Percentiles rank a stretch among this genome's conserved stretches.
Conservation (phyloP, 352 stramenopile species). For the Salisapilia sapeloensis region DNA sequence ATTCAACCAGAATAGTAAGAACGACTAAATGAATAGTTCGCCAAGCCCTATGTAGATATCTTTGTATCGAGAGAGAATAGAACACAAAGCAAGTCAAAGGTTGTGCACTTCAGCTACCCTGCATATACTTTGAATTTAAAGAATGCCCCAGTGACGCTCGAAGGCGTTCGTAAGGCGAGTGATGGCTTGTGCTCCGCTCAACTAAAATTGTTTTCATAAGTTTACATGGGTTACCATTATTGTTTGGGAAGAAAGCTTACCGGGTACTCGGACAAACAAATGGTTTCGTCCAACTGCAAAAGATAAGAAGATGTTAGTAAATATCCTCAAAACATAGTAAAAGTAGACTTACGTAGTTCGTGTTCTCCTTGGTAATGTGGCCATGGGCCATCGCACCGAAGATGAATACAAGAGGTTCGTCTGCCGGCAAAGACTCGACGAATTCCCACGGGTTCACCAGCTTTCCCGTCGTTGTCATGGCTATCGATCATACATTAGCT, state of each 20-base stretch:
- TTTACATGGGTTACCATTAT: background rate
- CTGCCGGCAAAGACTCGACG: slow-evolving; percentile 80
- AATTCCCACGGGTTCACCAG: slow-evolving; percentile 93
- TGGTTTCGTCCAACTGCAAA: slow-evolving; percentile 87
- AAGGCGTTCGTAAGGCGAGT: slow-evolving; percentile 94
- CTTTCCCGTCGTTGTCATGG: slow-evolving; percentile 85
- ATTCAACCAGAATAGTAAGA: too few species aligned
- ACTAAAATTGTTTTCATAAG: slow-evolving; percentile 1
- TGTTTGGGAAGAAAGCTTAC: slow-evolving; percentile 7
- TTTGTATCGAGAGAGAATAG: too few species aligned
- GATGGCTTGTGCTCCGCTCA: slow-evolving; percentile 94
- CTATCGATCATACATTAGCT: slow-evolving; percentile 7
- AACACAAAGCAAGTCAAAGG: too few species aligned
- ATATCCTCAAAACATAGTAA: background rate
- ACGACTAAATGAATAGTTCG: too few species aligned
- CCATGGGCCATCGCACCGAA: slow-evolving; percentile 95
- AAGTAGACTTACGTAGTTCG: slow-evolving; percentile 79
- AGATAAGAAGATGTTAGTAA: slow-evolving; percentile 4
- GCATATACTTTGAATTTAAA: too few species aligned
- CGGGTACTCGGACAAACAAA: slow-evolving; percentile 97
- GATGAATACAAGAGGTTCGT: slow-evolving; percentile 94
- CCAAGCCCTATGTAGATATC: too few species aligned
- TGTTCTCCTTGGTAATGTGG: slow-evolving; percentile 94
- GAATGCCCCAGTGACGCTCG: slow-evolving; percentile 97
- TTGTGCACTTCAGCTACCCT: background rate